Base-by-base conservation (phyloP, 352 stramenopile species). In the Thalassiosira oceanica region DNA sequence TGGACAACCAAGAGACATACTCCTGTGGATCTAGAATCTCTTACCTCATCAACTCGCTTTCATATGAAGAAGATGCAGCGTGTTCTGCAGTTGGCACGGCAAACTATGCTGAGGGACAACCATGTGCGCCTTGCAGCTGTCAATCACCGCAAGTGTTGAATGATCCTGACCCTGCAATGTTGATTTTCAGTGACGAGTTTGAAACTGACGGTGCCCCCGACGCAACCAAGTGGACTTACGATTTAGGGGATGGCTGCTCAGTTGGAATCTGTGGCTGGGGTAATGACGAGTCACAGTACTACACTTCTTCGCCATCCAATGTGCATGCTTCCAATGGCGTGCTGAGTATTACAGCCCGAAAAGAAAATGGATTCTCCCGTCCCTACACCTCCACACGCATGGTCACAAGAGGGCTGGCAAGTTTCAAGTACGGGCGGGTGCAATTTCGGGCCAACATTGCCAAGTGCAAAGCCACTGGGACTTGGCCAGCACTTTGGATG, bases 121-220 rank as follows among this genome's bases (percentile, higher is more conserved):
- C 1, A 20, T 73, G 62, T 13, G 62, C 52, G 4, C 62, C 51
- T 16, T 11, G 13, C 10, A 46, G 49, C 28, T 65, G 65, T 18
- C 54, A 41, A 13, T 20, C 7, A 2, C 5, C 16, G 0, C 11
- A 16, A 18, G 13, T 31, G 24, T 35, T 67, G 3, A 33, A 56
- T 26, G 56, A 71, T 29, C 63, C 63, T 3, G 63, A 74, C n/a
- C 35, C 50, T 1, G 13, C 49, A 3, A 44, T 67, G 3, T 26
- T 86, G 1, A 55, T 78, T 54, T 87, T 71, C 71, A 65, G 41
- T 37, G 80, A 86, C 37, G 76, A 80, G 56, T 88, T 88, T 35
- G 41, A 84, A 42, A 28, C 53, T 18, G 54, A 66, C 43, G 64
- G 58, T 26, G 26, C 68, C 27, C 58, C 58, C 15, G 51, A 83